A percentile compares a stretch with the other conserved stretches of the same genome.
These are phyloP conservation scores for Pythium volutum DNA, from an alignment of 352 stramenopile genomes.

Conservation along the genomic window DNA sequence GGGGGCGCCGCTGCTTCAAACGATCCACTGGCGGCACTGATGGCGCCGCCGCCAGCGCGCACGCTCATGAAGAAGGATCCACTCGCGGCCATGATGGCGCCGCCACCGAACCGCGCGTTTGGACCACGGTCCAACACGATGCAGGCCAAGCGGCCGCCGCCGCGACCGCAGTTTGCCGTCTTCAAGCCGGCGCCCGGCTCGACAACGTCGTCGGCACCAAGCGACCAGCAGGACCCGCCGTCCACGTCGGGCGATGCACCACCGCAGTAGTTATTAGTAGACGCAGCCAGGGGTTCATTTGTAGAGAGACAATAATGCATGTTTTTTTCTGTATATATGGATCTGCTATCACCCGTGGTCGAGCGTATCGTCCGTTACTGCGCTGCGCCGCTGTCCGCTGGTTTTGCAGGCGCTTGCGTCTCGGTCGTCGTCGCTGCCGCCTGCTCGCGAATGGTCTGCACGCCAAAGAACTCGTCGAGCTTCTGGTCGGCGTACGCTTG, in stretches of 20 bases:
- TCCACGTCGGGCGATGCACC: constrained; percentile 17
- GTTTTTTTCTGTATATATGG: too few species aligned
- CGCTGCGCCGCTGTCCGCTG: neutral
- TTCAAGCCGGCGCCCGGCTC: constrained; percentile 68
- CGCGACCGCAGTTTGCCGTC: constrained; percentile 82
- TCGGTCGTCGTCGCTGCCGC: neutral
- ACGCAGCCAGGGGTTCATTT: neutral
- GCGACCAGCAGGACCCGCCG: constrained; percentile 9
- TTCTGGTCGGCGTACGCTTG: constrained; percentile 80
- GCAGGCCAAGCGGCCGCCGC: constrained; percentile 41
- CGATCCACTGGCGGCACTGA: constrained; percentile 76
- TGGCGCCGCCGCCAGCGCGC: constrained; percentile 70
- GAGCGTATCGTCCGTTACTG: neutral
- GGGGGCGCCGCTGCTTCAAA: constrained; percentile 31
- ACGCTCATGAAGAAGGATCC: constrained; percentile 84
- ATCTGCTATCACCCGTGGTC: neutral
- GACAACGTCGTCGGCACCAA: constrained; percentile 18
- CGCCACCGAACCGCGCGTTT: constrained; percentile 50
- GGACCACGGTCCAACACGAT: constrained; percentile 32
- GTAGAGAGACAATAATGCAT: constrained; percentile 3
- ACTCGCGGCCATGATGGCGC: constrained; percentile 85
- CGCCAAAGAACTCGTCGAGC: constrained; percentile 86
- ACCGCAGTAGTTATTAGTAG: constrained; percentile 7
- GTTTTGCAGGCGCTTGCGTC: neutral
- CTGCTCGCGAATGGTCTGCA: constrained; percentile 39